Percentiles rank a stretch among this genome's conserved stretches.
Conservation (phyloP, 148 eudicot genomes). For the Pharnaceum exiguum region DNA sequence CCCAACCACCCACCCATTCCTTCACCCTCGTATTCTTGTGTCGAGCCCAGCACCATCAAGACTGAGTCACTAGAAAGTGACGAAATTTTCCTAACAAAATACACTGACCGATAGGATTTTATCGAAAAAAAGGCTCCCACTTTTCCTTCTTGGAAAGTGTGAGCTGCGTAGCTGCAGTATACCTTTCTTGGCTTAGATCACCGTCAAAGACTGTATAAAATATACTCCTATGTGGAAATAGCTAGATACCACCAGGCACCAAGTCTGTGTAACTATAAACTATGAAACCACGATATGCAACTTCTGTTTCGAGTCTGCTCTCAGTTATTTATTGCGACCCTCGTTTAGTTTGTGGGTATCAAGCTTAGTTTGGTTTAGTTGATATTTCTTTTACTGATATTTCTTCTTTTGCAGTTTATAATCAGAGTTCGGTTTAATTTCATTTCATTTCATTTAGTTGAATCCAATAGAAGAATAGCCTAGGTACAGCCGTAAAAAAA, state of each 20-base stretch:
- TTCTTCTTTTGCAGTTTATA: too few species aligned
- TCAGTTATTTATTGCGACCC: too few species aligned
- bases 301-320: too few species aligned
- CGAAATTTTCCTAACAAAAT: neutral
- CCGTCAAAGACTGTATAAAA: neutral
- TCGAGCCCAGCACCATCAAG: slow-evolving; percentile 18
- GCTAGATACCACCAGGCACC: neutral
- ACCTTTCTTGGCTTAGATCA: slow-evolving; percentile 11
- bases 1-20: slow-evolving; percentile 10
- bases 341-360: too few species aligned
- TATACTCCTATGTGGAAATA: neutral
- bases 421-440: too few species aligned
- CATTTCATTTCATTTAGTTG: too few species aligned
- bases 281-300: slow-evolving; percentile 10
- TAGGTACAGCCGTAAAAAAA: too few species aligned
- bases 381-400: too few species aligned
- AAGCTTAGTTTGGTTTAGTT: too few species aligned
- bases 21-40: neutral
- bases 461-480: too few species aligned
- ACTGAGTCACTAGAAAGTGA: neutral
- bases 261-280: neutral
- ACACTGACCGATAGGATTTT: neutral
- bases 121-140: neutral
- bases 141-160: neutral
- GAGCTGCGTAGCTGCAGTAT: neutral